A percentile compares a stretch with the other conserved stretches of the same genome.
Conservation (phyloP, 2,329 filamentous ascomycete genomes). For the Coleophoma eucalyptorum region DNA sequence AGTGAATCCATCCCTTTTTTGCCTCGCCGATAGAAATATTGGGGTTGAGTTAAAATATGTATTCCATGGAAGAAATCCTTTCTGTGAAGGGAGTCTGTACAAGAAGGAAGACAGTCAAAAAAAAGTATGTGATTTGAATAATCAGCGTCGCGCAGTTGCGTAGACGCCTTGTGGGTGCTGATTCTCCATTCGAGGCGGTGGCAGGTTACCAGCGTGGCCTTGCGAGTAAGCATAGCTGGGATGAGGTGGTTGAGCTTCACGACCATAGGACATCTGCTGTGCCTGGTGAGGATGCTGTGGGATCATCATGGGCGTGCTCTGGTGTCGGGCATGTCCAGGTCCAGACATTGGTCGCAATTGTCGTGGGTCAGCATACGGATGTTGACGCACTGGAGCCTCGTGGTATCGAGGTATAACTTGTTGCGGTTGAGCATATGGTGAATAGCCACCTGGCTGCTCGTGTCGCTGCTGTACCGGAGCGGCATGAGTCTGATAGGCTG, state of each 20-base stretch:
- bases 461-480: background rate
- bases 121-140: background rate
- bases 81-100: no score
- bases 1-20: no score
- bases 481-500: background rate
- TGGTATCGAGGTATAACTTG: background rate
- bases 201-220: background rate
- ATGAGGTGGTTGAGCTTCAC: background rate
- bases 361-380: background rate
- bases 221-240: background rate
- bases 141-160: background rate
- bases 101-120: no score
- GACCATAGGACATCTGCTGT: slow-evolving; percentile 4
- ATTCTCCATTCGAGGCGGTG: background rate
- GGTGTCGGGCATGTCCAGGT: slow-evolving; percentile 6
- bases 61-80: no score
- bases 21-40: no score
- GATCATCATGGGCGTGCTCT: slow-evolving; percentile 9
- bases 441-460: background rate
- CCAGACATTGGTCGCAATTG: background rate
- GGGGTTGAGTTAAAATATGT: no score
- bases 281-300: slow-evolving; percentile 34
- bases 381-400: background rate
- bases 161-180: background rate
- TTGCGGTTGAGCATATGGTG: slow-evolving; percentile 1